Evolutionary conservation across 2,329 filamentous ascomycete genomes (phyloP), one percentile per base, ranked within the genome.

Genomic region (Helicocarpus griseus): DNA sequence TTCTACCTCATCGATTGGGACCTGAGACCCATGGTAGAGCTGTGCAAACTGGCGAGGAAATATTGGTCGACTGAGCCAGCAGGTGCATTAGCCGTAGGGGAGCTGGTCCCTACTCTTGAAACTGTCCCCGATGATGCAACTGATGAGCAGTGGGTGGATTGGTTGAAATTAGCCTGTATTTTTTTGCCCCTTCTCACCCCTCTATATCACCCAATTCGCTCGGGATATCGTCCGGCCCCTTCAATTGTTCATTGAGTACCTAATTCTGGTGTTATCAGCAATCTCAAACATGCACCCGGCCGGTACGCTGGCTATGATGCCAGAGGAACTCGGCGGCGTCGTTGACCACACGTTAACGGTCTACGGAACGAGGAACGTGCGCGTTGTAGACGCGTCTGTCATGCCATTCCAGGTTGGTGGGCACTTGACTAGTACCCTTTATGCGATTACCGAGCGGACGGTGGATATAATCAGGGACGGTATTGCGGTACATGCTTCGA

Each of bases 371-470:
- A 53, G 51, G 0, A 67, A 66, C 50, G 51, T 66, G 5, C 57
- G 65, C 2, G 60, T 66, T 19, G 60, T 66, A 3, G 65, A 67
- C 54, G 63, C 62, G 13, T 65, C 62, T 43, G 56, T 64, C 26
- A 55, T 60, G 41, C 64, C 63, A 1, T 55, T 63, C 38, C 61
- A 65, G 48, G 51, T 65, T 2, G 59, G 58, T 28, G 62, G 59
- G 3, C 59, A 65, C 52, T 53, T 61, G 2, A 54, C 53, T 47
- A 60, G 54, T 28, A 61, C 61, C 2, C 19, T 66, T 1, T 67
- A 66, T 43, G 63, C 58, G n/a, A 56, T 66, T 35, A 61, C 63
- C 3, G 63, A 65, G 41, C n/a, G n/a, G n/a, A n/a, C n/a, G n/a
- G n/a, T n/a, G n/a, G n/a, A n/a, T n/a, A n/a, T n/a, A n/a, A n/a